Evolutionary conservation across 257 asterid genomes (phyloP).

Genomic region (Fraxinus excelsior): DNA sequence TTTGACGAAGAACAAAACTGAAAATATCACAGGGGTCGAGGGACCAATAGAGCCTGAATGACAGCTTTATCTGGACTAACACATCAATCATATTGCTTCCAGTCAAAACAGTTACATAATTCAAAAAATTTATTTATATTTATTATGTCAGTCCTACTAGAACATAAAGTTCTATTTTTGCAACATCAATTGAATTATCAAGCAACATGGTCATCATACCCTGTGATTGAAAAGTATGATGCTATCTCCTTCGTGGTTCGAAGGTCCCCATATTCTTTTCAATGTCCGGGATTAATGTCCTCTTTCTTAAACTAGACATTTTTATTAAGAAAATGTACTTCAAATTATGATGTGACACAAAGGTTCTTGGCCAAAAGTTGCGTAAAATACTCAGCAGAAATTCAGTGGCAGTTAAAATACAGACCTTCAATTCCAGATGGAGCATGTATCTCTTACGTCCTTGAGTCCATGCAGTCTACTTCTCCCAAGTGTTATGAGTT

Average conservation of each 20-base stretch:
- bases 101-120: constrained; percentile 8
- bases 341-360: background rate
- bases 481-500: background rate
- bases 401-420: background rate
- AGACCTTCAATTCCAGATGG: background rate
- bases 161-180: constrained; percentile 13
- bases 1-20: constrained; percentile 3
- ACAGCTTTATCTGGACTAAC: background rate
- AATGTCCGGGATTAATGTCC: background rate
- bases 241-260: constrained; percentile 12
- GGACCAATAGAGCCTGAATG: constrained; percentile 12
- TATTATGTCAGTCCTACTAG: constrained; percentile 13
- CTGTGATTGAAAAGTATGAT: constrained; percentile 22
- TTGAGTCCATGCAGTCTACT: background rate
- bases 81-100: constrained; percentile 10
- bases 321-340: background rate
- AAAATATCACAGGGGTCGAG: background rate
- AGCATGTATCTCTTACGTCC: background rate
- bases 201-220: background rate
- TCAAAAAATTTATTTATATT: background rate
- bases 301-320: background rate
- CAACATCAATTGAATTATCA: constrained; percentile 12
- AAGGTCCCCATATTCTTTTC: background rate
- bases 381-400: background rate
- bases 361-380: background rate